Conservation (phyloP, 257 asterid genomes). For the Primulina eburnea region DNA sequence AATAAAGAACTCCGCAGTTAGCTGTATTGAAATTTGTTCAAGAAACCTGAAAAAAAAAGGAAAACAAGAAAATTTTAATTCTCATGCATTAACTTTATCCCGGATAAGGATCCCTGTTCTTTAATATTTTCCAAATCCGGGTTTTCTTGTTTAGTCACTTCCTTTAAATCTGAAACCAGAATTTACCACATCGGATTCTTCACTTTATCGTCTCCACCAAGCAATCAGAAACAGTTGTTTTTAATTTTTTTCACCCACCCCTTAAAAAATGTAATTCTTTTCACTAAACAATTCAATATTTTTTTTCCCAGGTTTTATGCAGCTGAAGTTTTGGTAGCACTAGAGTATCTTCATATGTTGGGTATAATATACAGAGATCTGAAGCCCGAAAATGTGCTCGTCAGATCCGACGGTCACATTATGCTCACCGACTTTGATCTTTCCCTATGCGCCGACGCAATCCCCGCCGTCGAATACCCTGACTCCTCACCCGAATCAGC, state of each 20-base stretch:
- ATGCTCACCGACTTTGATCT: slow-evolving; percentile 88
- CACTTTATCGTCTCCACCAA: slow-evolving; percentile 27
- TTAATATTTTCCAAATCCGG: slow-evolving; percentile 19
- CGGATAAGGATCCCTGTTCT: slow-evolving; percentile 16
- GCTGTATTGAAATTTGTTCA: not conserved
- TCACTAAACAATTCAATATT: not conserved
- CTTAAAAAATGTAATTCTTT: no score
- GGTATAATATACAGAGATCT: slow-evolving; percentile 87
- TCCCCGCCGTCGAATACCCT: slow-evolving; percentile 75
- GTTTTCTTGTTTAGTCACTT: slow-evolving; percentile 28
- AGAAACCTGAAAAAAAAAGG: not conserved
- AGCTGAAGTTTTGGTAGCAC: slow-evolving; percentile 84
- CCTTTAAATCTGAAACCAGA: slow-evolving; percentile 22
- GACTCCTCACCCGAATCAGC: slow-evolving; percentile 34
- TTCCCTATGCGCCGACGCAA: slow-evolving; percentile 74
- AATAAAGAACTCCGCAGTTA: not conserved
- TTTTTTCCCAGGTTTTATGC: slow-evolving; percentile 69
- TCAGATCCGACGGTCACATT: slow-evolving; percentile 92
- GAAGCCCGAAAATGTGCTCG: slow-evolving; percentile 87
- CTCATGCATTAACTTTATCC: no score
- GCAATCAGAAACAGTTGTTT: slow-evolving; percentile 19
- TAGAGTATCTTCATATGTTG: slow-evolving; percentile 90
- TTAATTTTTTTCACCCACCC: not conserved
- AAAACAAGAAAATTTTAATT: not conserved
- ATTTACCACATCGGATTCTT: slow-evolving; percentile 27